phyloP scores from a whole-genome alignment of 2,329 filamentous ascomycete genomes.

The Trichoderma sp. region DNA sequence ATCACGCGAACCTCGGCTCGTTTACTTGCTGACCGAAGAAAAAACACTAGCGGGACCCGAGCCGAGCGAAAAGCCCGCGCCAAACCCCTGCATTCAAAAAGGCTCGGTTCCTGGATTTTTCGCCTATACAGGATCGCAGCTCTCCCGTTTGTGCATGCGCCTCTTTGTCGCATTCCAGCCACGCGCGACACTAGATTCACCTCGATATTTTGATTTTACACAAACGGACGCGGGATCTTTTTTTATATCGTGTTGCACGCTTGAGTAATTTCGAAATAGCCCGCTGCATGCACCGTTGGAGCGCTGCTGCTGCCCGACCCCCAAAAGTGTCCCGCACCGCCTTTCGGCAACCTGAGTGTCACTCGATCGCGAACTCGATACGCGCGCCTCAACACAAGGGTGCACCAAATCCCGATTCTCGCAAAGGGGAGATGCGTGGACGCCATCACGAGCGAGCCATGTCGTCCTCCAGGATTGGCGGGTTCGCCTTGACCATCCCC shows the following conservation, averaged over 20 bases:
- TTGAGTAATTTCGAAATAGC: neutral
- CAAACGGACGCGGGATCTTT: neutral
- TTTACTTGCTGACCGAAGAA: neutral
- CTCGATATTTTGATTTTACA: neutral
- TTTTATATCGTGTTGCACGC: neutral
- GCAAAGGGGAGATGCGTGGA: neutral
- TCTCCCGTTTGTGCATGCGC: constrained; percentile 4
- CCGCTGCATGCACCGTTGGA: constrained; percentile 35
- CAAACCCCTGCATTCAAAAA: constrained; percentile 16
- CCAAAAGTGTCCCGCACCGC: constrained; percentile 38
- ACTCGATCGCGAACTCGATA: constrained; percentile 25
- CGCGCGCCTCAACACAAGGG: neutral
- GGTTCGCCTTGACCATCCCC: constrained; percentile 38
- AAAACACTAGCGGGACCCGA: constrained; percentile 5
- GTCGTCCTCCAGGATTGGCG: constrained; percentile 33
- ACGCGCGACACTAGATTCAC: neutral
- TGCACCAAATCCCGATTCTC: neutral
- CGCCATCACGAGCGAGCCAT: constrained; percentile 4
- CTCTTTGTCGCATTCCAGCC: constrained; percentile 7
- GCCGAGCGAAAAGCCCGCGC: constrained; percentile 11
- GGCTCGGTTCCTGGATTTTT: constrained; percentile 21
- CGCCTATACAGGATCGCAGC: neutral
- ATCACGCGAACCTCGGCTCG: constrained; percentile 7
- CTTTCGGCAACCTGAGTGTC: constrained; percentile 45
- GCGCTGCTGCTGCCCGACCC: constrained; percentile 22